phyloP scores from a whole-genome alignment of 2,329 filamentous ascomycete species.

The Aspergillus hiratsukae region DNA sequence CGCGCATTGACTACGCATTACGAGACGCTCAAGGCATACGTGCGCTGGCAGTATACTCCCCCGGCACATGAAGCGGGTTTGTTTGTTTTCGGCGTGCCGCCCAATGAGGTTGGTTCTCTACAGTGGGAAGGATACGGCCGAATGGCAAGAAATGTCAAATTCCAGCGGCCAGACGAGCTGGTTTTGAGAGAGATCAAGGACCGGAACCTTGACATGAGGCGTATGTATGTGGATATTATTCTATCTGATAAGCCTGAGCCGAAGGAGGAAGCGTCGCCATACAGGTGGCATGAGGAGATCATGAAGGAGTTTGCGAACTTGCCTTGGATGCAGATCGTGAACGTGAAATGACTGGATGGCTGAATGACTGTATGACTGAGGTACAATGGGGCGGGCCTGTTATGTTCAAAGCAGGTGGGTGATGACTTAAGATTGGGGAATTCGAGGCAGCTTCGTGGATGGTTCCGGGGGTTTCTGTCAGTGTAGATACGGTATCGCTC shows the following conservation, averaged over 20 bases:
- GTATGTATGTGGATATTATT: conserved; percentile 54
- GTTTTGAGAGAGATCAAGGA: conserved; percentile 53
- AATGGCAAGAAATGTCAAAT: conserved; percentile 35
- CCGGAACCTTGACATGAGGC: conserved; percentile 51
- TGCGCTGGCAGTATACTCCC: conserved; percentile 53
- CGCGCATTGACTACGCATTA: conserved; percentile 46
- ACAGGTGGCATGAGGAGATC: background rate
- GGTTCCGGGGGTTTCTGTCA: background rate
- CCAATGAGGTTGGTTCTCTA: conserved; percentile 49
- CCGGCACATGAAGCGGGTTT: conserved; percentile 19
- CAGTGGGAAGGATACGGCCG: conserved; percentile 35
- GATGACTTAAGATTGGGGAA: background rate
- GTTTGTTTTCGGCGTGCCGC: conserved; percentile 50
- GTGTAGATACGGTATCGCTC: background rate
- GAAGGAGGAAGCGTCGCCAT: conserved; percentile 33
- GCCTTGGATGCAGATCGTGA: background rate
- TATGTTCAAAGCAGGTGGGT: background rate
- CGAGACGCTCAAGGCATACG: conserved; percentile 55
- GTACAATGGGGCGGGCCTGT: background rate
- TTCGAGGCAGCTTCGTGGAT: too few species aligned
- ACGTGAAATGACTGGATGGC: background rate
- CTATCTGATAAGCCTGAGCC: conserved; percentile 60
- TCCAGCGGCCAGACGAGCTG: conserved; percentile 56
- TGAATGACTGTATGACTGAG: background rate
- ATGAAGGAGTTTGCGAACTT: conserved; percentile 6